Percentiles rank a stretch among this genome's conserved stretches.
phyloP scores from a whole-genome alignment of 352 stramenopile species.

The Pythium aphanidermatum region DNA sequence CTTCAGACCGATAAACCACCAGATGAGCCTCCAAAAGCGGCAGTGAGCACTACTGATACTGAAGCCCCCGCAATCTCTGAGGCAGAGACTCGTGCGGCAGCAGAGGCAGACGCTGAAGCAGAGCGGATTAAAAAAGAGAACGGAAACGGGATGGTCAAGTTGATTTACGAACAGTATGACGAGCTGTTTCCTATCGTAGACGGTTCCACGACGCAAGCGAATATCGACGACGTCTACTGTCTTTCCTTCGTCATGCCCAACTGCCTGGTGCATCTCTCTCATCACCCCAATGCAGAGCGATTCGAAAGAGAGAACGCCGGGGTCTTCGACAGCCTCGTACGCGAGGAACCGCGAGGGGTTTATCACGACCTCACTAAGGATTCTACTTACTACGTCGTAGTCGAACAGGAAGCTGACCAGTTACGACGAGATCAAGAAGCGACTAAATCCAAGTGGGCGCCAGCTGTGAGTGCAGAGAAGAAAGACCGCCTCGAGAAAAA shows the following conservation, averaged over 20 bases:
- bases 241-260: constrained; percentile 88
- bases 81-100: neutral
- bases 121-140: constrained; percentile 33
- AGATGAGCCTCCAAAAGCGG: no score
- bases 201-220: constrained; percentile 66
- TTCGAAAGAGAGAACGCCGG: constrained; percentile 46
- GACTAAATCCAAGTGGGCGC: constrained; percentile 42
- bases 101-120: constrained; percentile 16
- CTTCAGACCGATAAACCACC: no score
- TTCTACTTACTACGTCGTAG: constrained; percentile 75
- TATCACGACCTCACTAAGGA: constrained; percentile 66
- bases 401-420: constrained; percentile 75
- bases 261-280: constrained; percentile 69
- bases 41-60: no score
- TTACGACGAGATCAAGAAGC: constrained; percentile 57
- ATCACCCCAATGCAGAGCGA: constrained; percentile 36
- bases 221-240: constrained; percentile 83
- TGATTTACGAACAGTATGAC: constrained; percentile 88
- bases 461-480: constrained; percentile 27
- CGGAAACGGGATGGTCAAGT: constrained; percentile 55
- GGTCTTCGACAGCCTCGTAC: constrained; percentile 48
- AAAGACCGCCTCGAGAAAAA: constrained; percentile 32
- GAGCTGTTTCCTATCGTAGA: constrained; percentile 76
- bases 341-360: constrained; percentile 62
- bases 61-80: constrained; percentile 3